A percentile compares a stretch with the other conserved stretches of the same genome.
Conservation (phyloP, 2,329 filamentous ascomycete genomes). For the Aureobasidium sp. region DNA sequence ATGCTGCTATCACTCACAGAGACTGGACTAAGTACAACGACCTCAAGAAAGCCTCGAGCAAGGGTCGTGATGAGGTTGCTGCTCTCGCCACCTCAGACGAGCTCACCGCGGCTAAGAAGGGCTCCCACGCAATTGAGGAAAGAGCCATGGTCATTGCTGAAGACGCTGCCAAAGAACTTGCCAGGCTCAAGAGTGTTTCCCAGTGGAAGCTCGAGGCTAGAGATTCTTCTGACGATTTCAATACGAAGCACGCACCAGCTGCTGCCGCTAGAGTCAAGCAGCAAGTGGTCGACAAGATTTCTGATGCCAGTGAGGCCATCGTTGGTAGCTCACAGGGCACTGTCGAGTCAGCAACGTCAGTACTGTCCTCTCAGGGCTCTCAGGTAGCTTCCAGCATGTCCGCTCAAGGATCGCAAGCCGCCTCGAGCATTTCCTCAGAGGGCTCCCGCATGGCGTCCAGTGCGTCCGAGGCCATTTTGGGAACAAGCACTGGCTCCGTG, state of each 20-base stretch:
- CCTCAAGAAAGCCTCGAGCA: constrained; percentile 71
- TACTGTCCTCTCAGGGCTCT: constrained; percentile 28
- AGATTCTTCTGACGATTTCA: constrained; percentile 74
- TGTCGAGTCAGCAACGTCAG: constrained; percentile 31
- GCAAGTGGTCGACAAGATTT: constrained; percentile 29
- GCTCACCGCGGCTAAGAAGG: constrained; percentile 60
- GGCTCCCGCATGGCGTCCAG: constrained; percentile 22
- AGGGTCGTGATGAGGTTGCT: constrained; percentile 79
- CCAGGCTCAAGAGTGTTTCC: constrained; percentile 73
- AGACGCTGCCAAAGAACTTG: constrained; percentile 70
- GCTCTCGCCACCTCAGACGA: constrained; percentile 68
- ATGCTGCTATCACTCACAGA: constrained; percentile 90
- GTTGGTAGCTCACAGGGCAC: constrained; percentile 30
- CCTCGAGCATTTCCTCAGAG: constrained; percentile 17
- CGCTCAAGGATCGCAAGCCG: neutral
- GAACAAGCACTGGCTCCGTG: constrained; percentile 37
- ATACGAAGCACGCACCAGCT: constrained; percentile 56
- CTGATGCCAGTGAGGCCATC: constrained; percentile 30
- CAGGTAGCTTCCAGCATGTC: constrained; percentile 25
- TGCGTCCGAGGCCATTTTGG: constrained; percentile 30
- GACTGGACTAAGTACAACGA: constrained; percentile 95
- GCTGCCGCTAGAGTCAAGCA: constrained; percentile 44
- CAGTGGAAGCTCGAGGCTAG: constrained; percentile 72
- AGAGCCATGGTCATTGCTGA: constrained; percentile 75
- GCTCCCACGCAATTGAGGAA: constrained; percentile 64